Evolutionary conservation across 495 filamentous ascomycete genomes (phyloP), one percentile per base, ranked within the genome.

Genomic region (Podospora bellae-mahoneyi): DNA sequence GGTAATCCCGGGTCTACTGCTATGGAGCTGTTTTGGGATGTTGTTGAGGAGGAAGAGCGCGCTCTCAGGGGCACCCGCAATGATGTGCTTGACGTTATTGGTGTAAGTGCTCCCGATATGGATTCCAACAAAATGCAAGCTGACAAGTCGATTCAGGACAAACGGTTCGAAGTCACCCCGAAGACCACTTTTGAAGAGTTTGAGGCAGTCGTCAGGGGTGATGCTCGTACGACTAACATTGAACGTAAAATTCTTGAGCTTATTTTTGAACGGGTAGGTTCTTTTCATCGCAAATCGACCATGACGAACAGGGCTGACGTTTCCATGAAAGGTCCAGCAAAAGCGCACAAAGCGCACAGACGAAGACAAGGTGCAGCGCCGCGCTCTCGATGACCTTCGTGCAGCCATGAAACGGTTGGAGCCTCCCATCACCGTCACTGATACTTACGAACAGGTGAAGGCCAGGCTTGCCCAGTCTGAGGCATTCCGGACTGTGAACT

Each of bases 21-120:
- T n/a, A 83, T 97, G 68, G 95, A 99, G 67, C 82, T 99, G 9
- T 97, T 98, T 79, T 97, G 96, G 94, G 96, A 99, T 78, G 84
- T 93, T 62, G 86, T 98, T 18, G 94, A 97, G 75, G 94, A 97
- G 77, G 93, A 97, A 78, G 93, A 98, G 69, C 86, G 90, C 62
- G 87, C 89, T 20, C 80, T 98, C 18, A 89, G 96, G 56, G 86
- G 86, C 61, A 90, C 89, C 60, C 86, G 94, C 34, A 96, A 96
- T 76, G 88, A 93, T 74, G 90, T 96, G 3, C 82, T 94, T 61
- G 95, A 98, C 76, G 92, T 96, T 62, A 84, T 98, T 69, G 93
- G 96, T 82, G 92, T 95, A 76, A 84, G 90, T 81, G 19, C 60
- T 65, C 27, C 55, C 55, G n/a, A 4, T 53, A 60, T 34, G 3